A percentile compares a stretch with the other conserved stretches of the same genome.
Conservation (phyloP, 768 basidiomycete species). For the Crassisporium funariophilum region DNA sequence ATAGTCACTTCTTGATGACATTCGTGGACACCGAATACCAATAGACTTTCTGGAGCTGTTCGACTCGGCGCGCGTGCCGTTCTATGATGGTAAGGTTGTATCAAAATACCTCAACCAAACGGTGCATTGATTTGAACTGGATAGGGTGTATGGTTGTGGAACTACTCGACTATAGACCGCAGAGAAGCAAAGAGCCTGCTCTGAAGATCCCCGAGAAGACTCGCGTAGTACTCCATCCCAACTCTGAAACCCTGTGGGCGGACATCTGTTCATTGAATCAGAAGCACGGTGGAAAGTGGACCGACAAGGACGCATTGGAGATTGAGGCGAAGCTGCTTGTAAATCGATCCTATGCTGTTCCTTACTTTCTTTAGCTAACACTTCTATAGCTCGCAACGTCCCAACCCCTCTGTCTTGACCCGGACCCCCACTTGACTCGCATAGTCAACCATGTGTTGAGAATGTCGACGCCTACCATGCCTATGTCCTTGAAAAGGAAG, state of each 20-base stretch:
- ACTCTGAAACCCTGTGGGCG: constrained; percentile 74
- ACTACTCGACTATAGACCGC: constrained; percentile 73
- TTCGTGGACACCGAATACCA: constrained; percentile 81
- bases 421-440: constrained; percentile 74
- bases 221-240: constrained; percentile 78
- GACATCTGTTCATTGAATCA: constrained; percentile 75
- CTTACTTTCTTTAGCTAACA: constrained; percentile 5
- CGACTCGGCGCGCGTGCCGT: constrained; percentile 70
- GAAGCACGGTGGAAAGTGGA: constrained; percentile 58
- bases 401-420: constrained; percentile 77
- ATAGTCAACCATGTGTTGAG: constrained; percentile 75
- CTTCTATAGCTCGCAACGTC: constrained; percentile 64
- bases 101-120: background rate
- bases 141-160: constrained; percentile 87
- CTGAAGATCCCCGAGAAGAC: constrained; percentile 62
- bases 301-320: constrained; percentile 72
- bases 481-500: constrained; percentile 77
- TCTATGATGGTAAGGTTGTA: constrained; percentile 71
- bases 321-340: constrained; percentile 77
- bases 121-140: constrained; percentile 1
- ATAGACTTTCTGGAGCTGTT: constrained; percentile 85
- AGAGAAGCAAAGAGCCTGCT: constrained; percentile 55
- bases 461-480: constrained; percentile 72
- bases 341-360: constrained; percentile 26
- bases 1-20: constrained; percentile 81